These are phyloP conservation scores for Solanum virginianum DNA, from an alignment of 257 asterid genomes.

Conservation along the genomic window DNA sequence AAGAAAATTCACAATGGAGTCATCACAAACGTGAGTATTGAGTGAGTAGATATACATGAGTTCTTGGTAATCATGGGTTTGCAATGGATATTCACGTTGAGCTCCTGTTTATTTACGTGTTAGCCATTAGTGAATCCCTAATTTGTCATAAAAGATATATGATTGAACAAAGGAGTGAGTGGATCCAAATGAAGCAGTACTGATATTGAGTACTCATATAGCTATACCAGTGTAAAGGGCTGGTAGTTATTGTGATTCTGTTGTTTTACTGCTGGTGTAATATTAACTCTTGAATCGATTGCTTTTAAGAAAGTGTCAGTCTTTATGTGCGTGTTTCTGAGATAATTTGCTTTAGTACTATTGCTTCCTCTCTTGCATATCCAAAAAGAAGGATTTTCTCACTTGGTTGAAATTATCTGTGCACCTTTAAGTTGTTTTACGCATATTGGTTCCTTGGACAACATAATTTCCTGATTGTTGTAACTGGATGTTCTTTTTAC, in stretches of 20 bases:
- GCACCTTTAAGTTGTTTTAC: background rate
- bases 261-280: background rate
- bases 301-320: background rate
- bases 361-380: background rate
- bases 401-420: background rate
- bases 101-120: background rate
- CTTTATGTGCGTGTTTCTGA: background rate
- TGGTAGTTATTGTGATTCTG: background rate
- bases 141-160: background rate
- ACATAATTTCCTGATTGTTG: background rate
- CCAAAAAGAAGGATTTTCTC: background rate
- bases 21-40: background rate
- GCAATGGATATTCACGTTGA: background rate
- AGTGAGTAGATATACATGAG: background rate
- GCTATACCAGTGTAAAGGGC: background rate
- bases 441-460: background rate
- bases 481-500: background rate
- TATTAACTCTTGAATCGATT: background rate
- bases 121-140: background rate
- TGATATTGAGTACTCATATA: background rate
- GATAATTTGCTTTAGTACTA: background rate
- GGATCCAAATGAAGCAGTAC: background rate
- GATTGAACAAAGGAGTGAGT: background rate
- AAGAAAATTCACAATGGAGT: background rate
- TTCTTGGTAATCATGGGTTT: background rate